A percentile compares a stretch with the other conserved stretches of the same genome.
These are phyloP conservation scores for Closterium sp. DNA, from an alignment of 139 green algal species.

Conservation along the genomic window DNA sequence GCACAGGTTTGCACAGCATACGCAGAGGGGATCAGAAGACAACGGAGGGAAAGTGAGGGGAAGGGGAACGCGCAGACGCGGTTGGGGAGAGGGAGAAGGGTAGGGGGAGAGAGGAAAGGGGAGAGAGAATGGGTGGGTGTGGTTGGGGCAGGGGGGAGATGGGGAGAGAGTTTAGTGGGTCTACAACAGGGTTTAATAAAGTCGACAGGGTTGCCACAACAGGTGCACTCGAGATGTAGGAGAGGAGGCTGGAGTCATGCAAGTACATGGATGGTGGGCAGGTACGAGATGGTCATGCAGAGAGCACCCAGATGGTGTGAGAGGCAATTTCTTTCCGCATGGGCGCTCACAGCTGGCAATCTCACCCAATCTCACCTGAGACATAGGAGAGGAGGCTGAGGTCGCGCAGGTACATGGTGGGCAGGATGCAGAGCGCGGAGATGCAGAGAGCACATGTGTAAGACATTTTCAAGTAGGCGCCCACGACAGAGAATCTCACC, in stretches of 20 bases:
- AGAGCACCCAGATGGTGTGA: too few species aligned
- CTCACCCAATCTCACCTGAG: too few species aligned
- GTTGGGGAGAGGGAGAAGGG: background rate
- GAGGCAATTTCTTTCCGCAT: too few species aligned
- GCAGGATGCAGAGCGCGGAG: background rate
- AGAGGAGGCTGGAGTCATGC: constrained; percentile 17
- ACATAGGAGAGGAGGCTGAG: constrained; percentile 31
- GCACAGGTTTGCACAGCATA: background rate
- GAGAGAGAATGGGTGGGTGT: background rate
- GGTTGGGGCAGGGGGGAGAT: background rate
- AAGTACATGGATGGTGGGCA: too few species aligned
- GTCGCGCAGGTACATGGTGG: constrained; percentile 8
- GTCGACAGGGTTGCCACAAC: too few species aligned
- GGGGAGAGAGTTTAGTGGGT: background rate
- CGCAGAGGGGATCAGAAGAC: background rate
- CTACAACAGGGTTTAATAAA: too few species aligned
- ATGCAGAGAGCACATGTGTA: background rate
- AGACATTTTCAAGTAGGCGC: too few species aligned
- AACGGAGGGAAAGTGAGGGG: background rate
- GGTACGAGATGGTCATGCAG: too few species aligned
- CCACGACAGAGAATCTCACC: too few species aligned
- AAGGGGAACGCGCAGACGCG: background rate
- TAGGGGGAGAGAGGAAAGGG: background rate
- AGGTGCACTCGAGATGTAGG: constrained; percentile 11
- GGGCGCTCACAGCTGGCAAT: too few species aligned